These are phyloP conservation scores for Cercospora citrullina DNA, from an alignment of 2,329 filamentous ascomycete genomes.

Conservation along the genomic window DNA sequence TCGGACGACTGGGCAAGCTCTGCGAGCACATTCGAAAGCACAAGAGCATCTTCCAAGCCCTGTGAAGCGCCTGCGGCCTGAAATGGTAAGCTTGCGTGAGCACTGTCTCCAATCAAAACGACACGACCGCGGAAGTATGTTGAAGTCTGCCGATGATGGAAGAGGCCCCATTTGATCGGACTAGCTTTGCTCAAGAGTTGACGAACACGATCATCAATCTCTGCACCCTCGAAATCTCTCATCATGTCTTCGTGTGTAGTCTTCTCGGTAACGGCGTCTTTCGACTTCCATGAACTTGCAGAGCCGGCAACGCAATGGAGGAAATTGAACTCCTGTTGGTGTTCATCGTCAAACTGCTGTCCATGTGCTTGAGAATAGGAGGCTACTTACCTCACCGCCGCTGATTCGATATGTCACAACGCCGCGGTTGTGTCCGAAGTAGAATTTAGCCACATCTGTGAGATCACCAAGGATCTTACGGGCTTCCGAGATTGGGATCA, in stretches of 20 bases:
- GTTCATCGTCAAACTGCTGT: not conserved
- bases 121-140: slow-evolving; percentile 42
- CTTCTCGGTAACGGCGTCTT: not conserved
- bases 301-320: slow-evolving; percentile 6
- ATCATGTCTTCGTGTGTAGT: slow-evolving; percentile 14
- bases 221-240: slow-evolving; percentile 8
- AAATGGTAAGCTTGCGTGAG: slow-evolving; percentile 58
- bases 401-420: slow-evolving; percentile 10
- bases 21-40: slow-evolving; percentile 36
- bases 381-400: not conserved
- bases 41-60: slow-evolving; percentile 57
- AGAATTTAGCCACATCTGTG: slow-evolving; percentile 3
- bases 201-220: slow-evolving; percentile 14
- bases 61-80: slow-evolving; percentile 58
- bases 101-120: slow-evolving; percentile 57
- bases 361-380: not conserved
- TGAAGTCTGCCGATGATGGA: slow-evolving; percentile 46
- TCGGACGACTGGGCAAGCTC: not conserved
- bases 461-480: slow-evolving; percentile 26
- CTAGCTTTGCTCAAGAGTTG: slow-evolving; percentile 33
- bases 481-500: slow-evolving; percentile 57
- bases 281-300: not conserved
- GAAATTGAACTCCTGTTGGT: slow-evolving; percentile 3
- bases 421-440: not conserved
- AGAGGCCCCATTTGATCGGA: slow-evolving; percentile 51